Evolutionary conservation across 1,284 basidiomycete genomes (phyloP).

Genomic region (Coniferiporia sulphurascens): DNA sequence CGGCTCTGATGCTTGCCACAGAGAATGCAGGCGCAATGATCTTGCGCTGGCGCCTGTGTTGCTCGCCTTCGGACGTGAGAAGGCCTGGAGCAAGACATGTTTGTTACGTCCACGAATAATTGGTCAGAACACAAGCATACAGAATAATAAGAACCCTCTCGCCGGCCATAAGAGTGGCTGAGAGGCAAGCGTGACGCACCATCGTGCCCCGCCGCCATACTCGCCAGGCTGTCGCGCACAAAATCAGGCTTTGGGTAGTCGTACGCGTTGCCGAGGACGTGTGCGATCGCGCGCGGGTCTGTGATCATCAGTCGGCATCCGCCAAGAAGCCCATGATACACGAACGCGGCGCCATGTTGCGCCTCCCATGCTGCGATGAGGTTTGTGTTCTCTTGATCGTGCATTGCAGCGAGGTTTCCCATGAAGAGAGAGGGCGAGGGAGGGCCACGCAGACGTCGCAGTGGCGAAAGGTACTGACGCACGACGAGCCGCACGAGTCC

Average conservation of each 20-base stretch:
- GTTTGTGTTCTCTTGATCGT: constrained; percentile 52
- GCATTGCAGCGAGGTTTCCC: constrained; percentile 52
- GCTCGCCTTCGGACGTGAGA: constrained; percentile 44
- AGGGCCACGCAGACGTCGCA: constrained; percentile 36
- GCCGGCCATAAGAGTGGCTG: neutral
- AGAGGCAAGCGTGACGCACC: constrained; percentile 12
- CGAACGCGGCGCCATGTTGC: constrained; percentile 45
- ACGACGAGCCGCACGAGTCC: constrained; percentile 30
- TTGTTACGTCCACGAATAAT: neutral
- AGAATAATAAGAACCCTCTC: neutral
- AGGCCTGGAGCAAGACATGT: constrained; percentile 27
- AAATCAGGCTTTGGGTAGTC: constrained; percentile 65
- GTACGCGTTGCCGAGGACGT: constrained; percentile 57
- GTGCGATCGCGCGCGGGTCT: constrained; percentile 54
- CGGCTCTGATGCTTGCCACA: constrained; percentile 45
- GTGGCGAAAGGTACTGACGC: constrained; percentile 33
- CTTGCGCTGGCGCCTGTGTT: constrained; percentile 36
- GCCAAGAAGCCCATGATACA: constrained; percentile 52
- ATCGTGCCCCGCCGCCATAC: constrained; percentile 46
- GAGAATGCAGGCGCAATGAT: constrained; percentile 56
- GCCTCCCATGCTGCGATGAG: constrained; percentile 45
- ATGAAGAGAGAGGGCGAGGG: constrained; percentile 42
- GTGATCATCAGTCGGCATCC: constrained; percentile 52
- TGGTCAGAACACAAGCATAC: neutral
- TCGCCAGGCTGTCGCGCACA: constrained; percentile 50